These are phyloP conservation scores for Manihot esculenta DNA, from an alignment of 441 rosid genomes.

Conservation along the genomic window DNA sequence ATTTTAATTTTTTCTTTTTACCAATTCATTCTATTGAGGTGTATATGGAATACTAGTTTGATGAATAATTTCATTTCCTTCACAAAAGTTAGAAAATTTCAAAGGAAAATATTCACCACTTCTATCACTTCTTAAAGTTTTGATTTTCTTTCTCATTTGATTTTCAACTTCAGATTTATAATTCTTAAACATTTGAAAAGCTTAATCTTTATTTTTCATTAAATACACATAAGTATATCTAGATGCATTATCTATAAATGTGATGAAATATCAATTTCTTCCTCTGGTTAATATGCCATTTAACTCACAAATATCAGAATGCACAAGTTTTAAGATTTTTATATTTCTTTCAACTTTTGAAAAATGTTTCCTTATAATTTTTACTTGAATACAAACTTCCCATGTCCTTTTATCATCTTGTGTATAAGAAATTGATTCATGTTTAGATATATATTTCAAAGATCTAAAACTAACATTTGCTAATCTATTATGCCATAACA, in stretches of 20 bases:
- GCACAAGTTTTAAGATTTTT: no score
- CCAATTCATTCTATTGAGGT: constrained; percentile 3
- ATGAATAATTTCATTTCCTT: background rate
- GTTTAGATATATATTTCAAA: background rate
- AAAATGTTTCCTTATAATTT: constrained; percentile 4
- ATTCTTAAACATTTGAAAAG: constrained; percentile 6
- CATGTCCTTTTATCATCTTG: background rate
- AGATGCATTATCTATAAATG: constrained; percentile 13
- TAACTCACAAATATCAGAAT: no score
- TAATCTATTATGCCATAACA: constrained; percentile 4
- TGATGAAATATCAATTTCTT: background rate
- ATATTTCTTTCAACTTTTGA: no score
- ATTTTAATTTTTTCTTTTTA: background rate
- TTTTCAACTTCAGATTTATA: no score
- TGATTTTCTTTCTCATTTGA: no score
- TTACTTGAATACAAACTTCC: constrained; percentile 7
- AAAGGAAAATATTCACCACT: constrained; percentile 1
- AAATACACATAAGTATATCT: constrained; percentile 12
- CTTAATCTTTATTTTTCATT: constrained; percentile 2
- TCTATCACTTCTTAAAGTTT: no score
- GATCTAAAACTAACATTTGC: background rate
- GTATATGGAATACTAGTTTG: constrained; percentile 8
- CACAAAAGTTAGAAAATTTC: no score
- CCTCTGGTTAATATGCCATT: background rate
- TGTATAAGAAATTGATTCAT: background rate